phyloP scores from a whole-genome alignment of 2,329 filamentous ascomycete species.

The Exophiala mesophila region DNA sequence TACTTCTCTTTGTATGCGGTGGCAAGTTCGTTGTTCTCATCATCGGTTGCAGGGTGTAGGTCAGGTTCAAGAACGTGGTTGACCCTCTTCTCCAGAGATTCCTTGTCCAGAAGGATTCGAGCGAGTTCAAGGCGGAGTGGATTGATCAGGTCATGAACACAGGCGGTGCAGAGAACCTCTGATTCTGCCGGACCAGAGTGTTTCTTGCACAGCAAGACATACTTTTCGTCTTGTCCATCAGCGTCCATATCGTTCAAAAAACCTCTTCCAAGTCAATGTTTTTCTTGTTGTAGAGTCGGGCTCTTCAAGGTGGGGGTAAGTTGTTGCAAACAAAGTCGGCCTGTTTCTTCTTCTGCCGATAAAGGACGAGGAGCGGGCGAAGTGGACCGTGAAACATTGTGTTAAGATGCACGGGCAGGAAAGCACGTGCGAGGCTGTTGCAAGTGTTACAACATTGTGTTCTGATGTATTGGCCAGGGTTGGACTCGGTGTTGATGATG shows the following conservation, averaged over 20 bases:
- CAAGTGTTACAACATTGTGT: not conserved
- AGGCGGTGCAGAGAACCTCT: constrained; percentile 56
- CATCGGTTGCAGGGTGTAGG: constrained; percentile 11
- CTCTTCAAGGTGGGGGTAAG: not conserved
- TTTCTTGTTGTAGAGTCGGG: no score
- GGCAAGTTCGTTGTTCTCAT: constrained; percentile 13
- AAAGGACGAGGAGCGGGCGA: not conserved
- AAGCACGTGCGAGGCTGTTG: not conserved
- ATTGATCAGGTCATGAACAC: constrained; percentile 66
- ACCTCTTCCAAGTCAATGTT: no score
- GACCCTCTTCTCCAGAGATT: constrained; percentile 32
- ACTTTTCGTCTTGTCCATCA: not conserved
- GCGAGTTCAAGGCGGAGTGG: constrained; percentile 58
- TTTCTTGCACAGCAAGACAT: constrained; percentile 12
- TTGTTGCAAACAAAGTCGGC: not conserved
- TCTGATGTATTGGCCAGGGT: not conserved
- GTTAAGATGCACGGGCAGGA: not conserved
- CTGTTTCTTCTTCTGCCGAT: not conserved
- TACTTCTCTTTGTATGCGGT: constrained; percentile 7
- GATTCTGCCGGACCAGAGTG: constrained; percentile 8
- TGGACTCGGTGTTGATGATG: no score
- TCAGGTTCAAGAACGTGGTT: constrained; percentile 17
- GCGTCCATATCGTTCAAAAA: constrained; percentile 17
- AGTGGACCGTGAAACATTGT: not conserved
- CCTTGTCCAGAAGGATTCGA: constrained; percentile 58